Evolutionary conservation across 139 green algal genomes (phyloP).

Genomic region (Parachlorella kessleri): DNA sequence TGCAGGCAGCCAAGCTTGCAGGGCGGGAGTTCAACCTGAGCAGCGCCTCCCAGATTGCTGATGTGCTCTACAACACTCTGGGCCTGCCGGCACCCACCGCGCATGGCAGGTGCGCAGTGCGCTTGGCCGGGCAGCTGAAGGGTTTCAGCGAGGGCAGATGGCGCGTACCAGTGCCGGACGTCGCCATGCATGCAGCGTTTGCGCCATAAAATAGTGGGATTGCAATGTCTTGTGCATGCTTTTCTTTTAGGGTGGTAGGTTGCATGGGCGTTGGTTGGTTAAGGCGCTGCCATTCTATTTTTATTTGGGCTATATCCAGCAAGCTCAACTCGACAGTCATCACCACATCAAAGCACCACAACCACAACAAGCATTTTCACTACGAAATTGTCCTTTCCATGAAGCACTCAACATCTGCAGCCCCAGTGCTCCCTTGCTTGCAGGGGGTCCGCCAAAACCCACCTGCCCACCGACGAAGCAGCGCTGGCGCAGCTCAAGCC

Average conservation of each 20-base stretch:
- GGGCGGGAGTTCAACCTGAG: slow-evolving; percentile 58
- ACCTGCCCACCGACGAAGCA: slow-evolving; percentile 56
- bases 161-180: too few relatives aligned
- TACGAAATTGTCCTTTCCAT: background rate
- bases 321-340: too few relatives aligned
- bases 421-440: background rate
- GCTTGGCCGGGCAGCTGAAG: too few relatives aligned
- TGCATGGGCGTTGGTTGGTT: too few relatives aligned
- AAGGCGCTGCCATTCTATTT: too few relatives aligned
- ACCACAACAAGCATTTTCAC: background rate
- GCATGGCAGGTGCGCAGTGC: background rate
- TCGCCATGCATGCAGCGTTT: too few relatives aligned
- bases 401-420: background rate
- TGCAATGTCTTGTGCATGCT: too few relatives aligned
- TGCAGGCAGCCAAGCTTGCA: slow-evolving; percentile 16
- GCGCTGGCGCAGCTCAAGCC: slow-evolving; percentile 47
- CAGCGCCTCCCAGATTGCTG: slow-evolving; percentile 50
- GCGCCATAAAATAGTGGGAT: too few relatives aligned
- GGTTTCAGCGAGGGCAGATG: too few relatives aligned
- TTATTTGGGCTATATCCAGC: too few relatives aligned
- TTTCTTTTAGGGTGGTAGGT: too few relatives aligned
- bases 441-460: slow-evolving; percentile 36
- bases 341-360: background rate
- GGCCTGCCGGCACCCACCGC: background rate
- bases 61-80: slow-evolving; percentile 50